These are phyloP conservation scores for Stygiomarasmius scandens DNA, from an alignment of 1,284 basidiomycete genomes.

Conservation along the genomic window DNA sequence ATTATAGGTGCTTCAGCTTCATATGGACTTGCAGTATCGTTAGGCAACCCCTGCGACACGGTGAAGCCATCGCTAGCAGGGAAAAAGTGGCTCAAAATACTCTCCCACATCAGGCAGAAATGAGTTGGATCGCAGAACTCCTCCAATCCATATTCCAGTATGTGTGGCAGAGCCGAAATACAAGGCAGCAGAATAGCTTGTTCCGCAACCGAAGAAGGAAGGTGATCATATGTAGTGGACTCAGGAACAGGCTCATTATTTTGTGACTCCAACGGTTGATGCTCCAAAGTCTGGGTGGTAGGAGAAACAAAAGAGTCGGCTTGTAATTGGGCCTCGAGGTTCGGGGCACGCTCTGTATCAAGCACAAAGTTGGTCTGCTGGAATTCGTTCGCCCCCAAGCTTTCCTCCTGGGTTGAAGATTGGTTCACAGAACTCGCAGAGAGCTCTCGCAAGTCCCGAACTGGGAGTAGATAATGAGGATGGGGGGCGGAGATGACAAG, in stretches of 20 bases:
- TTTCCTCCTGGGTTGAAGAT: too few relatives aligned
- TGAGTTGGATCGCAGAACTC: background rate
- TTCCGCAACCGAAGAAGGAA: background rate
- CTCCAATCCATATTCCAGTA: background rate
- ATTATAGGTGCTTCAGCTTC: background rate
- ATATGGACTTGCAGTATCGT: background rate
- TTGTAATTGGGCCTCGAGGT: too few relatives aligned
- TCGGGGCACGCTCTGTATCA: too few relatives aligned
- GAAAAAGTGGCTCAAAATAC: background rate
- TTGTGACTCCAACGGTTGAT: too few relatives aligned
- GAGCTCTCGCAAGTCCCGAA: background rate
- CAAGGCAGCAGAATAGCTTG: background rate
- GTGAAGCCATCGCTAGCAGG: background rate
- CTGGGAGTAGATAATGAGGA: slow-evolving; percentile 1
- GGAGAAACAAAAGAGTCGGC: too few relatives aligned
- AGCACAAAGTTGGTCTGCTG: too few relatives aligned
- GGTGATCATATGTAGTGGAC: background rate
- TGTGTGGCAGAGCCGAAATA: background rate
- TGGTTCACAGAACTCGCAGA: too few relatives aligned
- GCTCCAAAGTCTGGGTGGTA: too few relatives aligned
- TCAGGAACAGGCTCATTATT: too few relatives aligned
- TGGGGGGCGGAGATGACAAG: background rate
- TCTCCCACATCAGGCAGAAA: background rate
- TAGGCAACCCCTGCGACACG: background rate
- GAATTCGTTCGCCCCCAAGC: too few relatives aligned